Conservation (phyloP, 1,284 basidiomycete species). For the Rhodotorula sp. region DNA sequence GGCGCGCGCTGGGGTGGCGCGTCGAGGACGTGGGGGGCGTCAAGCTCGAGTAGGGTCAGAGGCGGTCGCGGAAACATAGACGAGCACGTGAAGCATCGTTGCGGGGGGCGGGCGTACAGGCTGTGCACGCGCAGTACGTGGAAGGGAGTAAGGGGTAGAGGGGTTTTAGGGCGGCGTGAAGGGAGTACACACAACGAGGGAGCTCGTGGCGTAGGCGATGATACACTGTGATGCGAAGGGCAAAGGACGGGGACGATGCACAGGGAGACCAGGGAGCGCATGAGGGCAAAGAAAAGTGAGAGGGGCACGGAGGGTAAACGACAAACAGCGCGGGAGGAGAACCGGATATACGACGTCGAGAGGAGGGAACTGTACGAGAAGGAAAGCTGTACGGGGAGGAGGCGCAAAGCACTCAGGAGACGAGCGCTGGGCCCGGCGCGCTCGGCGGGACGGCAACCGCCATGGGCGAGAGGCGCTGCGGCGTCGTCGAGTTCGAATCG, state of each 20-base stretch:
- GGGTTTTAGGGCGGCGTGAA: too few species aligned
- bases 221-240: too few species aligned
- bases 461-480: slow-evolving; percentile 2
- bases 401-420: not conserved
- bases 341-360: not conserved
- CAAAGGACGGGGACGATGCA: too few species aligned
- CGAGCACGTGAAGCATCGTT: not conserved
- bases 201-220: too few species aligned
- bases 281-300: not conserved
- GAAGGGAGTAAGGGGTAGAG: too few species aligned
- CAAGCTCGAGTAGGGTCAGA: slow-evolving; percentile 24
- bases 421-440: not conserved
- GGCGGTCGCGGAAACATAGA: too few species aligned
- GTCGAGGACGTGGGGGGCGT: slow-evolving; percentile 16
- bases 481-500: slow-evolving; percentile 16
- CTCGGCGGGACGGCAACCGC: not conserved
- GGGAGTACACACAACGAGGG: too few species aligned
- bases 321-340: not conserved
- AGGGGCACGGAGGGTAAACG: not conserved
- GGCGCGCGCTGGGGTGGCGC: slow-evolving; percentile 38
- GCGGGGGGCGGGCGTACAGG: not conserved
- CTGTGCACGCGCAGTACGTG: not conserved
- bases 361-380: not conserved
- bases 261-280: too few species aligned
- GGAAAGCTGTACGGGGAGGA: not conserved